Percentiles rank a stretch among this genome's conserved stretches.
These are phyloP conservation scores for Neospermospora avenae DNA, from an alignment of 2,329 filamentous ascomycete species.

Conservation along the genomic window DNA sequence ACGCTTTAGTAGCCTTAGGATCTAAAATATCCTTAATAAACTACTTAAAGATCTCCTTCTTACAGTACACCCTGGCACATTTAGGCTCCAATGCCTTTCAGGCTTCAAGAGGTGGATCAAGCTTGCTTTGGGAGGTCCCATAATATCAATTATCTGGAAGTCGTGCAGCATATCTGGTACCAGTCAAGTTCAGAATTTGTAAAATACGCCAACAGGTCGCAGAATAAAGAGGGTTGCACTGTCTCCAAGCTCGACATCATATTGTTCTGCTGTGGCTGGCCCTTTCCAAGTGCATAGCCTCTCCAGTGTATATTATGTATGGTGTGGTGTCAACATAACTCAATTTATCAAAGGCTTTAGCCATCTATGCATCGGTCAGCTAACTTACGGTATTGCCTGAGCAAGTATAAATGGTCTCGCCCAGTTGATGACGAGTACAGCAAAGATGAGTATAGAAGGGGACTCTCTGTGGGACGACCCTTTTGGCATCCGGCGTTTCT, in stretches of 20 bases:
- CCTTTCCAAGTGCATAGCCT: neutral
- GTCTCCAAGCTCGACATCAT: neutral
- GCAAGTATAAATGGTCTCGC: neutral
- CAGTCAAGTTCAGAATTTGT: neutral
- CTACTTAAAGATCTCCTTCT: too few relatives aligned
- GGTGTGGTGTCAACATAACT: neutral
- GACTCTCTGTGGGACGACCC: neutral
- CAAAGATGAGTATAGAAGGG: neutral
- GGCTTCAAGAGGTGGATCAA: too few relatives aligned
- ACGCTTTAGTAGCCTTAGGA: too few relatives aligned
- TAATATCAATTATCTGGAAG: too few relatives aligned
- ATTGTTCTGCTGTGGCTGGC: neutral
- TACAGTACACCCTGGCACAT: constrained; percentile 6
- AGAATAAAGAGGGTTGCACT: neutral
- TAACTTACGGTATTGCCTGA: neutral
- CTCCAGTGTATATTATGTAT: neutral
- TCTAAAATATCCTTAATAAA: too few relatives aligned
- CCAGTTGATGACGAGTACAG: neutral
- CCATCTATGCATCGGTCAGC: neutral
- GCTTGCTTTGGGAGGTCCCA: too few relatives aligned
- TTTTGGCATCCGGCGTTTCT: neutral
- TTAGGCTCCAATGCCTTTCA: constrained; percentile 15
- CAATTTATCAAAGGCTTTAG: neutral
- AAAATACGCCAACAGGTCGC: neutral
- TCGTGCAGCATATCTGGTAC: neutral